These are phyloP conservation scores for Aspergillus phoenicis DNA, from an alignment of 2,329 filamentous ascomycete species.

Conservation along the genomic window DNA sequence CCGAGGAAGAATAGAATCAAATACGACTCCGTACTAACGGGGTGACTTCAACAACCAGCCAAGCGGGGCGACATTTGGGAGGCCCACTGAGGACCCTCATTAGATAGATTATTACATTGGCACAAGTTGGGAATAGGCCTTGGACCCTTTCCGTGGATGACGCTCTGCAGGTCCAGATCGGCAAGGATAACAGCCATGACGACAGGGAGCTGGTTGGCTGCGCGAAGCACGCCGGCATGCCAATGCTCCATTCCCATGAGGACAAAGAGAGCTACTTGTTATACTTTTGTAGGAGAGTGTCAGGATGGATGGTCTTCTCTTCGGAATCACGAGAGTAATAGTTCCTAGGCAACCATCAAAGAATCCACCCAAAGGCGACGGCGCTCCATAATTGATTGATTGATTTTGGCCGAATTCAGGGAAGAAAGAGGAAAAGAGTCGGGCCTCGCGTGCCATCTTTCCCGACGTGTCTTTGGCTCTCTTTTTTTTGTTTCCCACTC, in stretches of 20 bases:
- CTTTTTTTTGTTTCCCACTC: too few relatives aligned
- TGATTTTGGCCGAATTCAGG: background rate
- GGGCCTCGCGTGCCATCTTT: slow-evolving; percentile 23
- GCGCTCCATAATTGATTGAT: slow-evolving; percentile 3
- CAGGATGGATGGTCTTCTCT: background rate
- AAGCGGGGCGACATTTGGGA: background rate
- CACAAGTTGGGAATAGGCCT: background rate
- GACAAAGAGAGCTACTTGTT: background rate
- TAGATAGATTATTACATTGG: background rate
- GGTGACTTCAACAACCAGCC: background rate
- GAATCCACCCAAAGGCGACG: background rate
- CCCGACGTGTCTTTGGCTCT: slow-evolving; percentile 10
- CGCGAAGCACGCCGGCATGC: background rate
- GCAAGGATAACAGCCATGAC: slow-evolving; percentile 4
- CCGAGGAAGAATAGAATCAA: background rate
- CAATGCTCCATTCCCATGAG: background rate
- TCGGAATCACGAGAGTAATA: background rate
- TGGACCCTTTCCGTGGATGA: slow-evolving; percentile 4
- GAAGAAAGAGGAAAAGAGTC: background rate
- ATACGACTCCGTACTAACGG: background rate
- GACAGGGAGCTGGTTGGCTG: background rate
- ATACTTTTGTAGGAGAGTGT: background rate
- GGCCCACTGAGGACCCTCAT: background rate
- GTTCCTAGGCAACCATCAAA: background rate
- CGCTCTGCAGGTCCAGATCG: background rate